These are phyloP conservation scores for Candida pini DNA, from an alignment of 805 yeast genomes.

Conservation along the genomic window DNA sequence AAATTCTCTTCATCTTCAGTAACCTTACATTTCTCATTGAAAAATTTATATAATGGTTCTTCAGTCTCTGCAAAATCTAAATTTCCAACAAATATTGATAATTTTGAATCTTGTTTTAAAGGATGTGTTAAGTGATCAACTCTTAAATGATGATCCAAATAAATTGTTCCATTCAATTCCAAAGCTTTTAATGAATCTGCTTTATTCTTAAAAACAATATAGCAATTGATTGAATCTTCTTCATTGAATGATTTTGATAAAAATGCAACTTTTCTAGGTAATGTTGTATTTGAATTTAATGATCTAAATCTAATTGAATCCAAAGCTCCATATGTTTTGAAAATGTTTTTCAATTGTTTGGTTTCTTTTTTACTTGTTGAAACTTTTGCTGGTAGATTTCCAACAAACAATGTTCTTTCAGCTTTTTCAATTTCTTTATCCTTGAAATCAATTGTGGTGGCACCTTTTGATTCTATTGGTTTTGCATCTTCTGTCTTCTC, in stretches of 20 bases:
- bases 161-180: constrained; percentile 59
- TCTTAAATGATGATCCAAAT: constrained; percentile 71
- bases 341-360: constrained; percentile 61
- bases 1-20: constrained; percentile 39
- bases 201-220: constrained; percentile 67
- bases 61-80: constrained; percentile 89
- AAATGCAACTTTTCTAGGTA: constrained; percentile 91
- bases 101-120: constrained; percentile 72
- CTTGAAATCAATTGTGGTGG: constrained; percentile 53
- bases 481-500: constrained; percentile 3
- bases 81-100: constrained; percentile 89
- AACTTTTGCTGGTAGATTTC: constrained; percentile 67
- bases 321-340: constrained; percentile 47
- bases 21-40: constrained; percentile 38
- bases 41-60: constrained; percentile 82
- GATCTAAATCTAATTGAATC: constrained; percentile 88
- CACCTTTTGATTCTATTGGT: constrained; percentile 27
- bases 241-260: constrained; percentile 72
- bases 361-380: constrained; percentile 57
- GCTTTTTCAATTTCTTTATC: constrained; percentile 77
- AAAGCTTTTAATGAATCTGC: constrained; percentile 41
- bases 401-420: constrained; percentile 79
- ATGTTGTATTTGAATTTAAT: constrained; percentile 77
- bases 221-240: constrained; percentile 78
- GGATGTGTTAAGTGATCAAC: constrained; percentile 96